Evolutionary conservation across 306 rosid genomes (phyloP).

Genomic region (Rubus parviflorus): DNA sequence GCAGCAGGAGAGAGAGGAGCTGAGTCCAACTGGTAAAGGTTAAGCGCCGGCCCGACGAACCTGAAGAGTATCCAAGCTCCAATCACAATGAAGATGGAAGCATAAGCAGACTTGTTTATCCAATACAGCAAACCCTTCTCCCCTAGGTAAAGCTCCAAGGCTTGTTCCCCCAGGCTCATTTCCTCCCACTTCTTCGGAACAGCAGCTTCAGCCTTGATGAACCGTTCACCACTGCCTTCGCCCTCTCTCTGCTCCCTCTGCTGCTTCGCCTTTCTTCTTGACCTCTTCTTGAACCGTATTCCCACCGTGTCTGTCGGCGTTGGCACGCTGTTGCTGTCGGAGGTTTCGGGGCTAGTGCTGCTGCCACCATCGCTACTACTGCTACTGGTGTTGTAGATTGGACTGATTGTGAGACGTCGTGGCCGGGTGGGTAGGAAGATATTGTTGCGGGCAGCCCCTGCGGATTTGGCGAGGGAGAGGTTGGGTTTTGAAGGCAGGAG

Average conservation of each 20-base stretch:
- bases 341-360: constrained; percentile 1
- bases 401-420: constrained; percentile 30
- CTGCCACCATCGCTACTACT: constrained; percentile 24
- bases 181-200: constrained; percentile 85
- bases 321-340: constrained; percentile 17
- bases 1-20: constrained; percentile 65
- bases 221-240: constrained; percentile 31
- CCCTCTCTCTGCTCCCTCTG: constrained; percentile 31
- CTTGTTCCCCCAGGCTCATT: constrained; percentile 75
- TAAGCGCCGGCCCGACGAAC: constrained; percentile 86
- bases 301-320: constrained; percentile 42
- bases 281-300: constrained; percentile 59
- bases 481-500: constrained; percentile 43
- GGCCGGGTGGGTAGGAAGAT: constrained; percentile 25
- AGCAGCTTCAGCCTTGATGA: constrained; percentile 32
- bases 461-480: constrained; percentile 30
- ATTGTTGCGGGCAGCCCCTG: not conserved
- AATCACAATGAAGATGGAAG: constrained; percentile 82
- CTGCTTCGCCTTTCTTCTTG: constrained; percentile 48
- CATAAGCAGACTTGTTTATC: constrained; percentile 93
- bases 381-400: constrained; percentile 36
- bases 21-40: constrained; percentile 85
- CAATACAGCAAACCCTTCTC: constrained; percentile 83
- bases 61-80: constrained; percentile 87
- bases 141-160: constrained; percentile 69